These are phyloP conservation scores for Urochloa ruziziensis DNA, from an alignment of 176 grass and related monocot genomes.

Conservation along the genomic window DNA sequence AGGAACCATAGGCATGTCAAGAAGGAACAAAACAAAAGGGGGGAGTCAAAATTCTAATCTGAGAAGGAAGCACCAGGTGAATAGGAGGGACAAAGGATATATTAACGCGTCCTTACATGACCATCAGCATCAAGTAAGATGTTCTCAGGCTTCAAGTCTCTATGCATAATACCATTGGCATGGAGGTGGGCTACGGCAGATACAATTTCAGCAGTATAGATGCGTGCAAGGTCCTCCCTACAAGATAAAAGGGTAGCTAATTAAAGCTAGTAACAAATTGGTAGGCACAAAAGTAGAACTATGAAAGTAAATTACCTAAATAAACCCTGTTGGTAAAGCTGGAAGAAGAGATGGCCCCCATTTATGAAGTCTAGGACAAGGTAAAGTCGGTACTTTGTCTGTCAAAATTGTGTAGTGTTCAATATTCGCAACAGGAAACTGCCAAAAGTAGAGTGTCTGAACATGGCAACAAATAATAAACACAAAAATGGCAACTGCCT, in stretches of 20 bases:
- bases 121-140: slow-evolving; percentile 90
- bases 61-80: background rate
- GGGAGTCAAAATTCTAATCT: background rate
- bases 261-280: slow-evolving; percentile 24
- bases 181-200: slow-evolving; percentile 91
- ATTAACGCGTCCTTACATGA: slow-evolving; percentile 60
- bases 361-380: slow-evolving; percentile 97
- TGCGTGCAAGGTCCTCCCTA: slow-evolving; percentile 89
- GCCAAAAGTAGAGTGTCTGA: background rate
- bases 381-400: slow-evolving; percentile 96
- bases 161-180: slow-evolving; percentile 93
- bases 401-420: slow-evolving; percentile 27
- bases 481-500: slow-evolving; percentile 15
- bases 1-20: background rate
- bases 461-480: slow-evolving; percentile 13
- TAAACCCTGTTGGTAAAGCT: slow-evolving; percentile 95
- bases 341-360: slow-evolving; percentile 97
- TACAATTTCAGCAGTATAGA: slow-evolving; percentile 92
- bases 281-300: slow-evolving; percentile 4
- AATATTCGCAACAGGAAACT: slow-evolving; percentile 15
- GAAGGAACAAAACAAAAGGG: background rate
- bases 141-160: slow-evolving; percentile 99
- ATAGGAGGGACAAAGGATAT: background rate
- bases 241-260: slow-evolving; percentile 5
- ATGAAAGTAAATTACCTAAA: slow-evolving; percentile 64